Conservation (phyloP, 139 green algal genomes). For the Mychonastes homosphaera region DNA sequence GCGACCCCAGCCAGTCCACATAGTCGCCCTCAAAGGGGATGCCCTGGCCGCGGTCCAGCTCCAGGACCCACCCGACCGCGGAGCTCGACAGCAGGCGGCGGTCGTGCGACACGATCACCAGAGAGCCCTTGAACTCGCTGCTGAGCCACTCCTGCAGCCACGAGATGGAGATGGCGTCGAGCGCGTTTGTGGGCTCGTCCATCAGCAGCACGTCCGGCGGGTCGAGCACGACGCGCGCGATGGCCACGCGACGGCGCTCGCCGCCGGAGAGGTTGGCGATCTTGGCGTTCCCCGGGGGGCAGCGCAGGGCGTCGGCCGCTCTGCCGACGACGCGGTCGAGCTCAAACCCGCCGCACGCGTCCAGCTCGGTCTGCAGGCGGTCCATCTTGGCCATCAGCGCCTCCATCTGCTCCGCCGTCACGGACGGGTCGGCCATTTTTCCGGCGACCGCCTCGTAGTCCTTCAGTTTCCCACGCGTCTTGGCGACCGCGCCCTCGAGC, state of each 20-base stretch:
- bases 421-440: slow-evolving; percentile 55
- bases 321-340: slow-evolving; percentile 60
- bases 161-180: neutral
- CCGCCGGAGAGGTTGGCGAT: slow-evolving; percentile 55
- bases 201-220: slow-evolving; percentile 78
- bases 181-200: slow-evolving; percentile 35
- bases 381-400: slow-evolving; percentile 61
- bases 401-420: too few species aligned
- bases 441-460: slow-evolving; percentile 48
- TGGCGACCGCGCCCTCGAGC: too few species aligned
- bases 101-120: slow-evolving; percentile 70
- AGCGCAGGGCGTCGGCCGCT: slow-evolving; percentile 62
- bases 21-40: slow-evolving; percentile 84
- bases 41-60: slow-evolving; percentile 60
- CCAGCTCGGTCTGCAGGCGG: slow-evolving; percentile 50
- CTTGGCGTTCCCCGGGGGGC: slow-evolving; percentile 34
- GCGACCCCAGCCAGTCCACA: slow-evolving; percentile 47
- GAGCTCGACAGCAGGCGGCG: slow-evolving; percentile 8
- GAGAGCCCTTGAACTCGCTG: slow-evolving; percentile 51
- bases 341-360: slow-evolving; percentile 73
- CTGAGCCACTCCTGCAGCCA: slow-evolving; percentile 26
- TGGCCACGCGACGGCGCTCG: slow-evolving; percentile 72
- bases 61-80: slow-evolving; percentile 57
- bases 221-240: slow-evolving; percentile 70
- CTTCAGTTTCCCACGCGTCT: slow-evolving; percentile 23